phyloP scores from a whole-genome alignment of 805 yeast genomes.

The Candida adriatica region DNA sequence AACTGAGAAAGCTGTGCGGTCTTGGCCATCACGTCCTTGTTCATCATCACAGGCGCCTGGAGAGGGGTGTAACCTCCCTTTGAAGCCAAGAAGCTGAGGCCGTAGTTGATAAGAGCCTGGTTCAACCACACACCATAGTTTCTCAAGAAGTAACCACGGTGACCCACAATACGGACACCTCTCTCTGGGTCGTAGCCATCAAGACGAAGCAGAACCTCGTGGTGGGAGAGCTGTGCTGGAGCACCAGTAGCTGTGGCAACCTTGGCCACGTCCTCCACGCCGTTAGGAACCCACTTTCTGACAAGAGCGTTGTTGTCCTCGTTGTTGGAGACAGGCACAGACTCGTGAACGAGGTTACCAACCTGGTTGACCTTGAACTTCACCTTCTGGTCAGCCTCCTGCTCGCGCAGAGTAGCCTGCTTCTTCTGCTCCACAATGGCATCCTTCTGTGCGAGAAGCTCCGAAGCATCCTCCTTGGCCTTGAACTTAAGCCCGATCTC shows the following conservation, averaged over 20 bases:
- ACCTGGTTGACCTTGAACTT: constrained; percentile 79
- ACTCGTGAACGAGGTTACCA: constrained; percentile 91
- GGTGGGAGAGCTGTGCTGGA: constrained; percentile 82
- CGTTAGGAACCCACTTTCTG: constrained; percentile 82
- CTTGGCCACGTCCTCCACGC: constrained; percentile 48
- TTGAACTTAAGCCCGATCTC: constrained; percentile 89
- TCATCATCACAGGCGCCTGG: constrained; percentile 99
- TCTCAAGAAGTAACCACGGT: constrained; percentile 96
- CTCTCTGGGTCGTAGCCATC: constrained; percentile 99
- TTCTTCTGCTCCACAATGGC: constrained; percentile 64
- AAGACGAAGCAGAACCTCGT: constrained; percentile 86
- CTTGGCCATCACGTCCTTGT: constrained; percentile 98
- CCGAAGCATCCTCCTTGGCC: constrained; percentile 90
- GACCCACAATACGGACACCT: constrained; percentile 96
- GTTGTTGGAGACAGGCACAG: constrained; percentile 79
- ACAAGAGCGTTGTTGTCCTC: constrained; percentile 89
- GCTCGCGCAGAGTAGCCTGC: constrained; percentile 58
- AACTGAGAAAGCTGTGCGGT: constrained; percentile 97
- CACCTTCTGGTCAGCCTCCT: constrained; percentile 68
- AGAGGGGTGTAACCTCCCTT: constrained; percentile 80
- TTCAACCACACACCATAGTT: constrained; percentile 94
- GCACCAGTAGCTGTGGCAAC: constrained; percentile 73
- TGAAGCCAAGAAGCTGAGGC: constrained; percentile 73
- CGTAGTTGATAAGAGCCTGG: constrained; percentile 97
- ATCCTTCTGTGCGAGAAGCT: constrained; percentile 76